These are phyloP conservation scores for Ustilago tritici DNA, from an alignment of 1,284 basidiomycete genomes.

Conservation along the genomic window DNA sequence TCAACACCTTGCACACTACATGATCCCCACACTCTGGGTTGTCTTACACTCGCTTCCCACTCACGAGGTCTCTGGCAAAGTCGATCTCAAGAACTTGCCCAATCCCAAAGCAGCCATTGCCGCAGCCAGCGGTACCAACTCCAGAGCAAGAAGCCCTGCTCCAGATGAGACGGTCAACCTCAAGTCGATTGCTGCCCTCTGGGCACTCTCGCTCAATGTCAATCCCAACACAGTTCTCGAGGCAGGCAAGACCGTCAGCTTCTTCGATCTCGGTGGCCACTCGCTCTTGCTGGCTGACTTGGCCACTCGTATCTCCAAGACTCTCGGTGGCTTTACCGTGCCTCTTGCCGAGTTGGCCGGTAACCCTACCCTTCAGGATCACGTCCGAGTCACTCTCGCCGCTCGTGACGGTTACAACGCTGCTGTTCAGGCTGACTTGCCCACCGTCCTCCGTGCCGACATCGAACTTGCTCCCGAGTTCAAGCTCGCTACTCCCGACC, in stretches of 20 bases:
- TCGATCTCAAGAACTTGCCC: conserved; percentile 66
- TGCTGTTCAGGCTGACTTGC: conserved; percentile 67
- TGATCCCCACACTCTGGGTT: conserved; percentile 68
- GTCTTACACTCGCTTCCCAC: conserved; percentile 63
- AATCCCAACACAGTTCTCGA: conserved; percentile 53
- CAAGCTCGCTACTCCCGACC: conserved; percentile 42
- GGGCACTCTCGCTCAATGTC: conserved; percentile 66
- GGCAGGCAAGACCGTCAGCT: conserved; percentile 52
- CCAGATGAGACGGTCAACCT: conserved; percentile 56
- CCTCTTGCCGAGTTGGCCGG: conserved; percentile 63
- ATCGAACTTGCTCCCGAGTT: conserved; percentile 59
- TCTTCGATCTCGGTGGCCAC: conserved; percentile 69
- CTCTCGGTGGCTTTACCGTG: conserved; percentile 63
- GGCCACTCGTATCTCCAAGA: conserved; percentile 63
- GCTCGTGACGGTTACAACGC: conserved; percentile 67
- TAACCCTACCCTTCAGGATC: conserved; percentile 61
- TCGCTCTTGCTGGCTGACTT: conserved; percentile 65
- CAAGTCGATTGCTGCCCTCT: conserved; percentile 60
- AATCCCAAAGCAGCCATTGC: conserved; percentile 53
- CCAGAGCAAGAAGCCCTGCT: conserved; percentile 39
- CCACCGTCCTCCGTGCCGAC: conserved; percentile 64
- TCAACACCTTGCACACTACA: conserved; percentile 64
- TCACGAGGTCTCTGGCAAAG: conserved; percentile 67
- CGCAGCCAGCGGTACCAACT: conserved; percentile 48
- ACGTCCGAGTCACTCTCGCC: conserved; percentile 56